Evolutionary conservation across 768 basidiomycete genomes (phyloP), one percentile per base, ranked within the genome.

Genomic region (Hirschioporus abietinus): DNA sequence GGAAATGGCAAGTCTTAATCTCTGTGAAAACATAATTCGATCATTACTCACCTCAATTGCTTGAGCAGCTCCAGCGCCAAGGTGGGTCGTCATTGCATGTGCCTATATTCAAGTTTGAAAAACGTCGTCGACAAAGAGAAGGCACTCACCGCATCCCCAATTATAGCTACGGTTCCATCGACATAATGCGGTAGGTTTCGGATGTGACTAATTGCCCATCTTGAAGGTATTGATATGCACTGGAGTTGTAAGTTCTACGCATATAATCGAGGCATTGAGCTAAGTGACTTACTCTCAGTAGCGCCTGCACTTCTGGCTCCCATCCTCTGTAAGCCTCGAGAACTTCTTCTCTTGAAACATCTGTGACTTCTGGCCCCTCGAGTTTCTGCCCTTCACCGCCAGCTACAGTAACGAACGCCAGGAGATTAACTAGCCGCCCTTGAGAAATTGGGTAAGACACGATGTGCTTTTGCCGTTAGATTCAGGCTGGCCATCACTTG

Each of bases 381-480:
- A 71, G 72, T 1, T 60, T 18, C 0, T 67, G 70, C 18, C 71
- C 75, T 57, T 72, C 66, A 3, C 36, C 15, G 7, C 70, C 67
- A 6, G 69, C 71, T 10, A 67, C 36, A 7, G 68, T 68, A 7
- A 71, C 65, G 58, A 76, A 64, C 0, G 68, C 72, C 24, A 67
- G 71, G 15, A 71, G 60, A 35, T 76, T 76, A 64, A 76, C 68
- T 15, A 69, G 18, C 20, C 64, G 58, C 7, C 71, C 71, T 34
- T 79, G 79, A 2, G 84, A 78, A 17, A 91, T 85, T 0, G 88
- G 83, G 72, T 91, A 90, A 1, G 80, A 83, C 18, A 90, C 79
- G 58, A 88, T 72, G 71, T 85, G 85, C 89, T 91, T 36, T 64
- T 15, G 68, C 12, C 42, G 12, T 52, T 10, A 52, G 12, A 12